These are phyloP conservation scores for Kwoniella sp. DNA, from an alignment of 768 basidiomycete species.

Conservation along the genomic window DNA sequence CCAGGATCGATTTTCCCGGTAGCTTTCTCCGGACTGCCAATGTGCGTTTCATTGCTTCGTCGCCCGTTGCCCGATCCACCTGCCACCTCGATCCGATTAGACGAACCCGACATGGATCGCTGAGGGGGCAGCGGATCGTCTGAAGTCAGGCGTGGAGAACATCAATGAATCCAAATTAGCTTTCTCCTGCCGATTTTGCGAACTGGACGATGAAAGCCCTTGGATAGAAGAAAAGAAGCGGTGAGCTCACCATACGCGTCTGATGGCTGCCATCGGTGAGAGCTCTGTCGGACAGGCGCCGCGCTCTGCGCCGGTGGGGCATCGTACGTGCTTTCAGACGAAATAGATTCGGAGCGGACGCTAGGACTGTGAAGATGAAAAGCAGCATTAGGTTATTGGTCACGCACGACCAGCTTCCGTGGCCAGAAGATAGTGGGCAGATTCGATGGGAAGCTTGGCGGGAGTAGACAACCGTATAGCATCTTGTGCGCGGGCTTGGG, in stretches of 20 bases:
- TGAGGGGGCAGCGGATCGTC: constrained; percentile 41
- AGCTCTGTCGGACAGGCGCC: constrained; percentile 30
- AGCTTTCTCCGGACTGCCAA: constrained; percentile 39
- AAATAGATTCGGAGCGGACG: constrained; percentile 36
- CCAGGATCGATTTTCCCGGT: constrained; percentile 50
- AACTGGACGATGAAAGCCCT: too few species aligned
- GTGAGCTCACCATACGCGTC: constrained; percentile 48
- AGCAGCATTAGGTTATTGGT: too few species aligned
- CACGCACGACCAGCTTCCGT: too few species aligned
- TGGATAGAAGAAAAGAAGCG: background rate
- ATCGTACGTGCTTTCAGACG: constrained; percentile 34
- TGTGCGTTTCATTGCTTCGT: constrained; percentile 23
- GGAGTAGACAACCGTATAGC: too few species aligned
- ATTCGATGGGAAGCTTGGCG: too few species aligned
- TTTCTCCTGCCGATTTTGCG: too few species aligned
- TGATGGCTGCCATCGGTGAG: constrained; percentile 49
- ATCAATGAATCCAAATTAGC: background rate
- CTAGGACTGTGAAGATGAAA: constrained; percentile 3
- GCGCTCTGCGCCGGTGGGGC: constrained; percentile 23
- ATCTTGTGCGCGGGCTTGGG: background rate
- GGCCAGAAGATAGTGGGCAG: too few species aligned
- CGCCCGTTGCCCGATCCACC: constrained; percentile 14
- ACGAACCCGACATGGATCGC: constrained; percentile 7
- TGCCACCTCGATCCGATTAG: constrained; percentile 20
- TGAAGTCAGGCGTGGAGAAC: background rate